A percentile compares a stretch with the other conserved stretches of the same genome.
Evolutionary conservation across 1,284 basidiomycete genomes (phyloP).

Genomic region (Acaromyces ingoldii): DNA sequence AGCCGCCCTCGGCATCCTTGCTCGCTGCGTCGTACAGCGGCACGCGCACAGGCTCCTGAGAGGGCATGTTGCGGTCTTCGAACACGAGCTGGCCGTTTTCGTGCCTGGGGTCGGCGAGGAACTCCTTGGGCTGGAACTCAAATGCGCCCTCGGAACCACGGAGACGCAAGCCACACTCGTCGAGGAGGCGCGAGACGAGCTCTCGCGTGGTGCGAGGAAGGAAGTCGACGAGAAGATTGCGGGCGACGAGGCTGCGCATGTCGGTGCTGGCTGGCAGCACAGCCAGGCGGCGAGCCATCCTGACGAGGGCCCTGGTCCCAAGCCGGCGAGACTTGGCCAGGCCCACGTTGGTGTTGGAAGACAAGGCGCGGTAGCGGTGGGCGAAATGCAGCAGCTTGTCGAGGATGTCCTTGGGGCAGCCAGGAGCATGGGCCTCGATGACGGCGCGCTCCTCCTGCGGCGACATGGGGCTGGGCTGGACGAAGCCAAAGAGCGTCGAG

Average conservation of each 20-base stretch:
- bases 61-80: conserved; percentile 12
- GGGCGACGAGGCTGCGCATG: conserved; percentile 40
- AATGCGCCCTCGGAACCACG: conserved; percentile 42
- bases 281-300: conserved; percentile 47
- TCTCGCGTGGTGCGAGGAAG: conserved; percentile 48
- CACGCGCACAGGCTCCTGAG: conserved; percentile 18
- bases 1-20: conserved; percentile 42
- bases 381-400: conserved; percentile 44
- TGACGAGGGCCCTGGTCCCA: conserved; percentile 51
- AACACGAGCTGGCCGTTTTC: conserved; percentile 20
- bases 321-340: conserved; percentile 48
- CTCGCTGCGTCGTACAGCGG: conserved; percentile 37
- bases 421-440: conserved; percentile 13
- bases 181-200: conserved; percentile 36
- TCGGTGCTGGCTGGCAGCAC: conserved; percentile 40
- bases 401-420: conserved; percentile 14
- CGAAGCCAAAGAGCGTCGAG: conserved; percentile 44
- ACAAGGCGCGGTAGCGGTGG: conserved; percentile 38
- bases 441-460: conserved; percentile 45
- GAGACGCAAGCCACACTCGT: conserved; percentile 35
- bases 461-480: conserved; percentile 50
- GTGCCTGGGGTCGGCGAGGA: conserved; percentile 24
- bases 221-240: conserved; percentile 50
- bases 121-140: conserved; percentile 32
- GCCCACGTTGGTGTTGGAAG: conserved; percentile 38